These are phyloP conservation scores for Boletus vinaceobasis DNA, from an alignment of 768 basidiomycete species.

Conservation along the genomic window DNA sequence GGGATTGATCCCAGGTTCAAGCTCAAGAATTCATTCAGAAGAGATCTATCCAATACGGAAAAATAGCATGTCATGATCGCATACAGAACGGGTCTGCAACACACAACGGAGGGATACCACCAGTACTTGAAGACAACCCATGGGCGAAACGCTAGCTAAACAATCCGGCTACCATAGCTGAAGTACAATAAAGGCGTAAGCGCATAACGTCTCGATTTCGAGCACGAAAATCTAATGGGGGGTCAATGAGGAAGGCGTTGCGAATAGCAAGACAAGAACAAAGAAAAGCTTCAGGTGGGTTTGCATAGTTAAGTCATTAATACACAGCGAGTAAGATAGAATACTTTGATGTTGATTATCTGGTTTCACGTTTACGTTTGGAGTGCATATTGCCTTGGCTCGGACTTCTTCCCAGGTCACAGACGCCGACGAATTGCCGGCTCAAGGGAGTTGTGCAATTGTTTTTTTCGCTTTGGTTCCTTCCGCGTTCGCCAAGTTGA, in stretches of 20 bases:
- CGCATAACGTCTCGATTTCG: conserved; percentile 6
- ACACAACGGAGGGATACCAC: background rate
- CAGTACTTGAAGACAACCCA: background rate
- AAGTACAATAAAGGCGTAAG: background rate
- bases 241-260: background rate
- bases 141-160: background rate
- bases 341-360: conserved; percentile 20
- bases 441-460: background rate
- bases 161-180: background rate
- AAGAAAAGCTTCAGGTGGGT: background rate
- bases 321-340: conserved; percentile 26
- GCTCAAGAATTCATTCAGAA: background rate
- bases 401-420: background rate
- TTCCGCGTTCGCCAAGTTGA: background rate
- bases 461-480: background rate
- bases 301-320: conserved; percentile 27
- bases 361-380: conserved; percentile 9
- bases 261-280: conserved; percentile 1
- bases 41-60: background rate
- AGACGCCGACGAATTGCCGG: background rate
- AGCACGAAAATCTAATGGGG: conserved; percentile 2
- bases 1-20: background rate
- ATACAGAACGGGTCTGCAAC: conserved; percentile 6
- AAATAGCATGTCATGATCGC: conserved; percentile 1
- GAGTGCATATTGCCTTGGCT: background rate